Conservation (phyloP, 192 early-diverging fungal species). For the Chytriomyces sp. region DNA sequence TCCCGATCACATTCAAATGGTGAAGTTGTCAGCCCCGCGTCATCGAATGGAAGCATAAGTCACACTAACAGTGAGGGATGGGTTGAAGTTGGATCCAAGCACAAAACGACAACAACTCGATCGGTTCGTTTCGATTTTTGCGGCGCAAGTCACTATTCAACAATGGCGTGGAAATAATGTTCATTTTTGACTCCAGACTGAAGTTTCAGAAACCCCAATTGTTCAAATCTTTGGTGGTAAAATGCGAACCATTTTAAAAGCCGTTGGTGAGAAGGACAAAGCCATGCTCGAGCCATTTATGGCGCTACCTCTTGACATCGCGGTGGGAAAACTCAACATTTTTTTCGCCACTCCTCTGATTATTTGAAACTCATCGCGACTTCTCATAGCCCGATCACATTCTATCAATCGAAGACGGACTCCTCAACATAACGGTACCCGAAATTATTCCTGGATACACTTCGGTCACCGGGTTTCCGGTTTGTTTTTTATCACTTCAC, state of each 20-base stretch:
- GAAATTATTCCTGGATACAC: slow-evolving; percentile 84
- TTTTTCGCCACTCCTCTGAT: neutral
- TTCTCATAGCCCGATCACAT: slow-evolving; percentile 60
- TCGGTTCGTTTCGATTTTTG: slow-evolving; percentile 37
- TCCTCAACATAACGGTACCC: slow-evolving; percentile 74
- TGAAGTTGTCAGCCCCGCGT: neutral
- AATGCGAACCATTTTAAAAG: slow-evolving; percentile 75
- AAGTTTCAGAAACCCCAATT: slow-evolving; percentile 76
- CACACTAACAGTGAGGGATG: slow-evolving; percentile 53
- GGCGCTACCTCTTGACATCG: slow-evolving; percentile 87
- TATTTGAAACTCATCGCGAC: neutral
- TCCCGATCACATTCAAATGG: too few species aligned
- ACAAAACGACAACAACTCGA: slow-evolving; percentile 72
- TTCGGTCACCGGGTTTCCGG: slow-evolving; percentile 32
- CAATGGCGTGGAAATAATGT: too few species aligned
- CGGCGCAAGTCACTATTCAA: too few species aligned
- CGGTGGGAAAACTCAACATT: slow-evolving; percentile 41
- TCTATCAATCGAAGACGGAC: slow-evolving; percentile 81
- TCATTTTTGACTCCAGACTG: slow-evolving; percentile 51
- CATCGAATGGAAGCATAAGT: neutral
- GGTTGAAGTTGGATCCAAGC: slow-evolving; percentile 90
- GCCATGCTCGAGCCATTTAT: slow-evolving; percentile 87
- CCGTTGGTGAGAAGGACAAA: slow-evolving; percentile 76
- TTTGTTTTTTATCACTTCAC: slow-evolving; percentile 9
- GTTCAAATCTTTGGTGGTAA: slow-evolving; percentile 85